These are phyloP conservation scores for Pythium graminicola DNA, from an alignment of 352 stramenopile genomes.

Conservation along the genomic window DNA sequence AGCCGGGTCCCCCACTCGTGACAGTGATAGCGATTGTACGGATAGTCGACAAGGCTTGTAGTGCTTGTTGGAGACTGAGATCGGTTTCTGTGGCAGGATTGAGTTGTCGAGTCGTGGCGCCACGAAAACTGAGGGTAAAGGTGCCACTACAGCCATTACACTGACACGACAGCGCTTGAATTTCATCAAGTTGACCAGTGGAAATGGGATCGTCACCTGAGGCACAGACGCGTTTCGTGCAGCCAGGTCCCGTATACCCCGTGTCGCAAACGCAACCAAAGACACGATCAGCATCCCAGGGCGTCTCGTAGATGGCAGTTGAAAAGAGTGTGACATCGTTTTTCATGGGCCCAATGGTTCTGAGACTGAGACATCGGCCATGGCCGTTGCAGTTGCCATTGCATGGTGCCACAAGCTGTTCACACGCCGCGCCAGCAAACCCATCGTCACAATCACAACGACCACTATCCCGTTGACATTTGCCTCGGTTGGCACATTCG, in stretches of 20 bases:
- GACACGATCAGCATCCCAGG: constrained; percentile 84
- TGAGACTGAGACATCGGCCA: constrained; percentile 83
- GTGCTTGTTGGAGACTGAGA: constrained; percentile 35
- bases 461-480: constrained; percentile 67
- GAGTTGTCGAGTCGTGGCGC: constrained; percentile 40
- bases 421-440: constrained; percentile 66
- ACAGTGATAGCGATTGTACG: constrained; percentile 42
- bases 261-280: constrained; percentile 85
- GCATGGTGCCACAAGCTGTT: constrained; percentile 55
- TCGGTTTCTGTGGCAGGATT: constrained; percentile 36
- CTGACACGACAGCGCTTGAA: constrained; percentile 70
- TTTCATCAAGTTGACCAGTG: constrained; percentile 60
- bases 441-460: constrained; percentile 73
- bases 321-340: constrained; percentile 67
- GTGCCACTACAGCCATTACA: constrained; percentile 49
- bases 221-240: constrained; percentile 74
- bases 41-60: constrained; percentile 49
- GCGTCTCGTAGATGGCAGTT: constrained; percentile 41
- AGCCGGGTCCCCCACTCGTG: constrained; percentile 25
- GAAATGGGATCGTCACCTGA: constrained; percentile 84
- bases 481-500: constrained; percentile 71
- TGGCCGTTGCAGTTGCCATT: constrained; percentile 84
- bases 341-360: constrained; percentile 30
- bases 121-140: constrained; percentile 60
- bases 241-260: constrained; percentile 85